These are phyloP conservation scores for Cornus suecica DNA, from an alignment of 148 eudicot species.

Conservation along the genomic window DNA sequence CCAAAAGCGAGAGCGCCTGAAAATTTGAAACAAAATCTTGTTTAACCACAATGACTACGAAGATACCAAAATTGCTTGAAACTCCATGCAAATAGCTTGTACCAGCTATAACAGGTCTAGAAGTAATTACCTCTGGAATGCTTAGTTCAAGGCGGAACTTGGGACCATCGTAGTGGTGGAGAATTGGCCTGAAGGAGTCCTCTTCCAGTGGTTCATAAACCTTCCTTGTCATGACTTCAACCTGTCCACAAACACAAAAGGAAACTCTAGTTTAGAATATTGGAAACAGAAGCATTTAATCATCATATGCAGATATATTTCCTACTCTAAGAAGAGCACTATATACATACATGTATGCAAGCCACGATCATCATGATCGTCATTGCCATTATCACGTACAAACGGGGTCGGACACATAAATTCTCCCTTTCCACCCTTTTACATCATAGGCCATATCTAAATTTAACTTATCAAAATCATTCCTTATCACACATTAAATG, in stretches of 20 bases:
- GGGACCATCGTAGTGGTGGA: slow-evolving; percentile 98
- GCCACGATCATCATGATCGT: no score
- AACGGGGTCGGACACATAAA: no score
- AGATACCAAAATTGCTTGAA: no score
- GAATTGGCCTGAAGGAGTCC: slow-evolving; percentile 97
- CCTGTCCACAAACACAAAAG: slow-evolving; percentile 30
- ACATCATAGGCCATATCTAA: no score
- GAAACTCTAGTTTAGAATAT: neutral
- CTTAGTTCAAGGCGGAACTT: slow-evolving; percentile 96
- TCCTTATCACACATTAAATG: no score
- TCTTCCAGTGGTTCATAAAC: slow-evolving; percentile 86
- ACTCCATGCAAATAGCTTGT: neutral
- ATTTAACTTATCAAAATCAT: no score
- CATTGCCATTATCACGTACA: no score
- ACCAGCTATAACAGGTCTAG: neutral
- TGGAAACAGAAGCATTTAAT: neutral
- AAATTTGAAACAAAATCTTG: slow-evolving; percentile 1
- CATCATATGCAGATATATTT: neutral
- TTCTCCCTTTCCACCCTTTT: no score
- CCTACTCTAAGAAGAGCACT: no score
- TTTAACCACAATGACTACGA: neutral
- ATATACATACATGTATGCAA: no score
- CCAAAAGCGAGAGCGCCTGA: slow-evolving; percentile 75
- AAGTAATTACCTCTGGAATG: slow-evolving; percentile 78
- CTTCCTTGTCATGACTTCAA: slow-evolving; percentile 80